A percentile compares a stretch with the other conserved stretches of the same genome.
These are phyloP conservation scores for Epichloe gansuensis DNA, from an alignment of 2,329 filamentous ascomycete genomes.

Conservation along the genomic window DNA sequence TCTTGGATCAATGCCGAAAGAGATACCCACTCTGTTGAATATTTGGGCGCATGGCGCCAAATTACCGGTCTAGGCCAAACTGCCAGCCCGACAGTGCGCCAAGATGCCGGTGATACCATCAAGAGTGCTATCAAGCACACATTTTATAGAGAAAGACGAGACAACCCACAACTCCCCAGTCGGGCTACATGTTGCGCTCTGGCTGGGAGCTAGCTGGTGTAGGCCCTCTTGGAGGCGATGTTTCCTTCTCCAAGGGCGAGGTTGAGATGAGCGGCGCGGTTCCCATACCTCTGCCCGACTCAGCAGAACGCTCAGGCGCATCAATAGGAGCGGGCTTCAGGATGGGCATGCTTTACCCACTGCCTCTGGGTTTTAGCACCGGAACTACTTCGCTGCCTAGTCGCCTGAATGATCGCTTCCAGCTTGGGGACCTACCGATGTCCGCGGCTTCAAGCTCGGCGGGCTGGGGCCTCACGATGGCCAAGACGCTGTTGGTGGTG, in stretches of 20 bases:
- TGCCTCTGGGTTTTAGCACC: slow-evolving; percentile 50
- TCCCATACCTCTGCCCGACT: slow-evolving; percentile 58
- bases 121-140: slow-evolving; percentile 79
- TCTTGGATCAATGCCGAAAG: slow-evolving; percentile 56
- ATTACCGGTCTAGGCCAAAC: slow-evolving; percentile 64
- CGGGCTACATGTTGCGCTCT: slow-evolving; percentile 70
- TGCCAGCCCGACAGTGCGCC: slow-evolving; percentile 71
- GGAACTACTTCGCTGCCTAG: slow-evolving; percentile 49
- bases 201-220: slow-evolving; percentile 76
- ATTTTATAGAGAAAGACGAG: slow-evolving; percentile 67
- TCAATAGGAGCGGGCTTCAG: slow-evolving; percentile 75
- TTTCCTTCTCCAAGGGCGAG: slow-evolving; percentile 90
- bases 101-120: slow-evolving; percentile 79
- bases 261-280: slow-evolving; percentile 67
- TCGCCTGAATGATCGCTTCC: slow-evolving; percentile 86
- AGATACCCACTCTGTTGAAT: slow-evolving; percentile 65
- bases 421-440: slow-evolving; percentile 85
- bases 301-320: slow-evolving; percentile 60
- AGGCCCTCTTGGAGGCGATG: slow-evolving; percentile 74
- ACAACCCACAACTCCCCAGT: slow-evolving; percentile 77
- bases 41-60: slow-evolving; percentile 78
- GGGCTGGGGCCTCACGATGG: slow-evolving; percentile 85
- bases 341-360: slow-evolving; percentile 70
- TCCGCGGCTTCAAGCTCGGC: slow-evolving; percentile 82
- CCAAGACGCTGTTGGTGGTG: slow-evolving; percentile 75